phyloP scores from a whole-genome alignment of 1,284 basidiomycete genomes.

The Mycocalia duriaeana region DNA sequence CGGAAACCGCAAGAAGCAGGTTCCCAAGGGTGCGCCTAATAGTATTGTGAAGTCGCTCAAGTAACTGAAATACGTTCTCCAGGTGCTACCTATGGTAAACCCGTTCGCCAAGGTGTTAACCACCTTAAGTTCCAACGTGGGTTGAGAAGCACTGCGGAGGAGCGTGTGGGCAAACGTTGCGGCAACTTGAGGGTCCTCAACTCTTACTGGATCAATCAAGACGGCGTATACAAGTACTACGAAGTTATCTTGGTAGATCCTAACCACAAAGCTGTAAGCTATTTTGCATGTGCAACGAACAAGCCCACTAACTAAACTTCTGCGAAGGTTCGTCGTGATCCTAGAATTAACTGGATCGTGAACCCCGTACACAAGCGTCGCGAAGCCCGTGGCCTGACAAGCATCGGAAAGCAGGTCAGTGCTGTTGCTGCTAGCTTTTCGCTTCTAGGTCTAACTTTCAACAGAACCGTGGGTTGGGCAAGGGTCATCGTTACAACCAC shows the following conservation, averaged over 20 bases:
- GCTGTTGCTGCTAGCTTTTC: no score
- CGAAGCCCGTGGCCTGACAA: constrained; percentile 96
- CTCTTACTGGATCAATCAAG: constrained; percentile 99
- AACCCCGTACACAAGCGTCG: constrained; percentile 99
- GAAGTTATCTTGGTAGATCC: constrained; percentile 99
- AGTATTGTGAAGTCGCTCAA: neutral
- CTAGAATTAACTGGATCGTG: constrained; percentile 98
- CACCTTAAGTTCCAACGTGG: constrained; percentile 98
- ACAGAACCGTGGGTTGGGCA: constrained; percentile 90
- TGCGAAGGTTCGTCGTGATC: constrained; percentile 82
- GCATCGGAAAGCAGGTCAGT: constrained; percentile 87
- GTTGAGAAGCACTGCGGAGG: constrained; percentile 91
- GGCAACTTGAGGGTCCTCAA: constrained; percentile 94
- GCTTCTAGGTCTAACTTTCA: no score
- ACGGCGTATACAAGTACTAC: constrained; percentile 99
- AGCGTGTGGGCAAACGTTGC: constrained; percentile 95
- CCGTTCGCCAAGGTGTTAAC: constrained; percentile 99
- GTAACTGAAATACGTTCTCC: neutral
- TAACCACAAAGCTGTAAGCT: constrained; percentile 82
- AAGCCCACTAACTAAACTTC: constrained; percentile 8
- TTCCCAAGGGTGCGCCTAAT: constrained; percentile 76
- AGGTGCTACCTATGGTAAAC: constrained; percentile 98
- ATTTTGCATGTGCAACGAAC: neutral
- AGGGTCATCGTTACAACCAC: constrained; percentile 95
- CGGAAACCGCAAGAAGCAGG: constrained; percentile 99